Base-by-base conservation (phyloP, 2,329 filamentous ascomycete genomes). In the Neofusicoccum parvum region DNA sequence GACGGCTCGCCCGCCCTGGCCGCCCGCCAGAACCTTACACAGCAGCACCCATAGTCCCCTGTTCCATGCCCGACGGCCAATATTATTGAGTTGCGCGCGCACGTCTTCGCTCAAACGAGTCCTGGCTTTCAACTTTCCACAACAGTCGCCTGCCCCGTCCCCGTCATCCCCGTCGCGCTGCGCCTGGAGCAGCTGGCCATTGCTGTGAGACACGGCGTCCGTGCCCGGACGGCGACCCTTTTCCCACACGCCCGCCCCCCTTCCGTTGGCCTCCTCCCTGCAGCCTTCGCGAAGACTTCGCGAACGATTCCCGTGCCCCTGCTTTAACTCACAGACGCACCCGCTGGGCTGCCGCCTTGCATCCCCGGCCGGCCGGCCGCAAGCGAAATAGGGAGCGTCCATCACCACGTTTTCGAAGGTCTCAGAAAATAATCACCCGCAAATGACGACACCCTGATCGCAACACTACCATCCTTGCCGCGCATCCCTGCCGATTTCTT, bases 11-110 rank as follows among this genome's bases (percentile, higher is more conserved):
- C 27, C 15, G 48, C 41, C 41, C 45, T 37, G 39, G 58, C 39
- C 58, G 58, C 37, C 51, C 37, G 39, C 53, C 53, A 36, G 23
- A 60, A 46, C 56, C 32, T 37, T 49, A 34, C 43, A 15, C n/a
- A 46, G 41, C 23, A 43, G 17, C 51, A 34, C 12, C 56, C n/a
- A 15, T 37, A 39, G 10, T 37, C n/a, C 56, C 56, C 56, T 60
- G 56, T 48, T 20, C 56, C 56, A 60, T 60, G 56, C 17, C 10
- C 10, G 27, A n/a, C 56, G 41, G 3, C 41, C 32, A 48, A 60
- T 60, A 60, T 60, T 60, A 49, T 48, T 48, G 56, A 60, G 56
- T 60, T 60, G 56, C 43, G 56, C 56, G n/a, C 43, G 53, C 50
- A 53, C 53, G 53, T 45, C 53, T 58, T 45, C 39, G n/a, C 56